Conservation (phyloP, 441 rosid genomes). For the Kokia cookei region DNA sequence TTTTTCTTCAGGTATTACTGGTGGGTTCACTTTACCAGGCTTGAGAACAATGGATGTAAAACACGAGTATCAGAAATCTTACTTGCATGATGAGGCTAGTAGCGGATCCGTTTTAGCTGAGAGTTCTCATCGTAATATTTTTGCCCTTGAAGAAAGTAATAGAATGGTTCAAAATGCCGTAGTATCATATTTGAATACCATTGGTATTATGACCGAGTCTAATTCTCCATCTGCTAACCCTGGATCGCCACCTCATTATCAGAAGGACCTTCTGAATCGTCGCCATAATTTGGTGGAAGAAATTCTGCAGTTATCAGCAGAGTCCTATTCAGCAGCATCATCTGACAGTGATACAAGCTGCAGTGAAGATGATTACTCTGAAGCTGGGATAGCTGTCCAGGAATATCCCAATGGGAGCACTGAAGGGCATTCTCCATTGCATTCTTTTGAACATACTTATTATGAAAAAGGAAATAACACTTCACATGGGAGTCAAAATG, state of each 20-base stretch:
- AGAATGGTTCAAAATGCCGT: slow-evolving; percentile 27
- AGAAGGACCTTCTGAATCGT: slow-evolving; percentile 75
- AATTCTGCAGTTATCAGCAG: slow-evolving; percentile 85
- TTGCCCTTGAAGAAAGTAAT: slow-evolving; percentile 21
- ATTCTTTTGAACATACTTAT: slow-evolving; percentile 19
- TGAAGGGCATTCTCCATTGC: slow-evolving; percentile 17
- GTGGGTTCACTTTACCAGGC: slow-evolving; percentile 31
- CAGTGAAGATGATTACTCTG: slow-evolving; percentile 55
- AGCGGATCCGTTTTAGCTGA: slow-evolving; percentile 22
- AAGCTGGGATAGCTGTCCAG: slow-evolving; percentile 30
- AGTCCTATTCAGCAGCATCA: slow-evolving; percentile 70
- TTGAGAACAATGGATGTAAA: slow-evolving; percentile 25
- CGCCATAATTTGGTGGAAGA: slow-evolving; percentile 84
- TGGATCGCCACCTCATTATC: slow-evolving; percentile 85
- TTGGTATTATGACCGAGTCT: slow-evolving; percentile 39
- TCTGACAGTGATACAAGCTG: slow-evolving; percentile 77
- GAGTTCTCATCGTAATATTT: slow-evolving; percentile 23
- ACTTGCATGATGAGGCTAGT: slow-evolving; percentile 26
- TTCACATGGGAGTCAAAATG: slow-evolving; percentile 27
- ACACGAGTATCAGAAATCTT: slow-evolving; percentile 31
- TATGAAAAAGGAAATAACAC: slow-evolving; percentile 18
- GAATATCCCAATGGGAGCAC: slow-evolving; percentile 10
- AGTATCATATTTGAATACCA: slow-evolving; percentile 30
- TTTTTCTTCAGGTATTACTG: slow-evolving; percentile 19
- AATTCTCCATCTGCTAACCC: slow-evolving; percentile 40